These are phyloP conservation scores for Myxozyma geophila DNA, from an alignment of 805 yeast genomes.

Conservation along the genomic window DNA sequence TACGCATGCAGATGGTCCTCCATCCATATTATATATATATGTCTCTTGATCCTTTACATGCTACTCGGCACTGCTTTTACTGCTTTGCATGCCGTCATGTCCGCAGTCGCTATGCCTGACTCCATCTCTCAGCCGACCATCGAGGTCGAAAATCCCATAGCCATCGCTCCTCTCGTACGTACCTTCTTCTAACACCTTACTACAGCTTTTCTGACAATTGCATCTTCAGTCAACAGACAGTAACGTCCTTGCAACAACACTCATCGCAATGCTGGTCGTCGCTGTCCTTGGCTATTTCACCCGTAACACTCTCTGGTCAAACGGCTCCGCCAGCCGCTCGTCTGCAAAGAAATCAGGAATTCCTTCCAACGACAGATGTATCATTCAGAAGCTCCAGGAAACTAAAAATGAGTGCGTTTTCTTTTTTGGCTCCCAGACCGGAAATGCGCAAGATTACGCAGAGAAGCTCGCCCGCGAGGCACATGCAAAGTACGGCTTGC, in stretches of 20 bases:
- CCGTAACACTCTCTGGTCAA: neutral
- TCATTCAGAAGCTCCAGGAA: neutral
- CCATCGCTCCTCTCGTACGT: neutral
- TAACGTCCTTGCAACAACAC: neutral
- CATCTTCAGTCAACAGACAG: neutral
- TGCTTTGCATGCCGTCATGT: no score
- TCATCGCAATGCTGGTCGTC: neutral
- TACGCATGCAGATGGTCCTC: no score
- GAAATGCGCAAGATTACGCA: slow-evolving; percentile 97
- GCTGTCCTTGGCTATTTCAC: neutral
- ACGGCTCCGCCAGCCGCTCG: neutral
- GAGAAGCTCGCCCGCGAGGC: slow-evolving; percentile 86
- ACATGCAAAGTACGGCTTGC: slow-evolving; percentile 74
- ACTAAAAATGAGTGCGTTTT: slow-evolving; percentile 61
- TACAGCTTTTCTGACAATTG: neutral
- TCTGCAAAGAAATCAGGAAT: neutral
- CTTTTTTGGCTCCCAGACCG: slow-evolving; percentile 93
- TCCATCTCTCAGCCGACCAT: neutral
- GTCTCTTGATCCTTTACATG: no score
- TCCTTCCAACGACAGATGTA: neutral
- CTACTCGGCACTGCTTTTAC: no score
- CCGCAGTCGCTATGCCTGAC: neutral
- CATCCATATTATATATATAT: no score
- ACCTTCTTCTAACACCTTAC: neutral
- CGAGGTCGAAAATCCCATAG: neutral